Percentiles rank a stretch among this genome's conserved stretches.
Conservation (phyloP, 1,284 basidiomycete species). For the Ustilago trichophora region DNA sequence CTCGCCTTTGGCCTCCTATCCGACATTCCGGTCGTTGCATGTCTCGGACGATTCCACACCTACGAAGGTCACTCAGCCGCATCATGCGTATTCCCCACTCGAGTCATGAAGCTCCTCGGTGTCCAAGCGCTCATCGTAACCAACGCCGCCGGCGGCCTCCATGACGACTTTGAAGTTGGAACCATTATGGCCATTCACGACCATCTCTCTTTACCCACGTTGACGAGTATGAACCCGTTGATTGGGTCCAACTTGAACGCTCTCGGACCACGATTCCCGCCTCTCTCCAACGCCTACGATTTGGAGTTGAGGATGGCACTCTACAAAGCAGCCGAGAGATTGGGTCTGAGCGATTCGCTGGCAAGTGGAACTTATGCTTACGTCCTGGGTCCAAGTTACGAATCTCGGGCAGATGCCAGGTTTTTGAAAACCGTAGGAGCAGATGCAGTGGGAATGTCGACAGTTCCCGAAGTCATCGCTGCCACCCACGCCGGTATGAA, state of each 20-base stretch:
- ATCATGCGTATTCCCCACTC: constrained; percentile 75
- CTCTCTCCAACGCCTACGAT: constrained; percentile 81
- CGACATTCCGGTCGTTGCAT: constrained; percentile 77
- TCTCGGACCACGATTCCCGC: constrained; percentile 74
- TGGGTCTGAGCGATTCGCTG: constrained; percentile 60
- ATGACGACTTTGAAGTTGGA: constrained; percentile 77
- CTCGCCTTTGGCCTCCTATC: constrained; percentile 80
- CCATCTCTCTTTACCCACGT: constrained; percentile 80
- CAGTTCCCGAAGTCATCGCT: constrained; percentile 85
- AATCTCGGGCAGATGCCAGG: constrained; percentile 70
- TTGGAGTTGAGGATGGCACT: constrained; percentile 74
- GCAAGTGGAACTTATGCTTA: constrained; percentile 79
- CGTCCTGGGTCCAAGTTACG: constrained; percentile 81
- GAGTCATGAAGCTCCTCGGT: constrained; percentile 78
- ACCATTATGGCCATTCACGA: constrained; percentile 84
- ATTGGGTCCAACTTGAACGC: constrained; percentile 66
- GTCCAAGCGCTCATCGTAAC: constrained; percentile 81
- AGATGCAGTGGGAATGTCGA: constrained; percentile 88
- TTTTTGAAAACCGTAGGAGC: constrained; percentile 49
- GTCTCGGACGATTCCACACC: constrained; percentile 83
- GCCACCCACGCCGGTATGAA: constrained; percentile 76
- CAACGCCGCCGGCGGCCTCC: constrained; percentile 82
- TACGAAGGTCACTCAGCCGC: constrained; percentile 79
- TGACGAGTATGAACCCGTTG: constrained; percentile 78
- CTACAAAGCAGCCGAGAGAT: constrained; percentile 75